Conservation (phyloP, 2,329 filamentous ascomycete species). For the Colletotrichum musicola region DNA sequence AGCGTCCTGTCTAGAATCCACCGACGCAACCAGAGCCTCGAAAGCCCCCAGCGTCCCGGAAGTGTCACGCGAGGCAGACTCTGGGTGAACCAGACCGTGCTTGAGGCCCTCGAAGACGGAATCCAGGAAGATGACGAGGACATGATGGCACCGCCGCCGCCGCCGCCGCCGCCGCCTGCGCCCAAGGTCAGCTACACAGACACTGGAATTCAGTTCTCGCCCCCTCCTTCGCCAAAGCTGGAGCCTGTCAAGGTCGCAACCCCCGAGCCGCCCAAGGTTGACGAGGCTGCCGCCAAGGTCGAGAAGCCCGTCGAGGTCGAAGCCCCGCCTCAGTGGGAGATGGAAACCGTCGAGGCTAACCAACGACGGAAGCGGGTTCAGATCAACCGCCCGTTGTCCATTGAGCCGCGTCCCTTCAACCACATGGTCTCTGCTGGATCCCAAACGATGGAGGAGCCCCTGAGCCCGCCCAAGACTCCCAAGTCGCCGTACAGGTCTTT, state of each 20-base stretch:
- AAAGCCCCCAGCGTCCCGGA: conserved; percentile 67
- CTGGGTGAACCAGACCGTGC: conserved; percentile 65
- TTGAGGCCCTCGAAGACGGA: conserved; percentile 67
- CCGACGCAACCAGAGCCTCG: conserved; percentile 68
- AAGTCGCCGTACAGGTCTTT: conserved; percentile 60
- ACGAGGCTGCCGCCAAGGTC: conserved; percentile 46
- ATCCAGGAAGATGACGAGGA: conserved; percentile 64
- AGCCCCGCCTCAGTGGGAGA: conserved; percentile 63
- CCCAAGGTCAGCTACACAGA: conserved; percentile 74
- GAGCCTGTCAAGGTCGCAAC: conserved; percentile 54
- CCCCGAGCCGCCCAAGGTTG: conserved; percentile 60
- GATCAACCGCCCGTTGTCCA: conserved; percentile 61
- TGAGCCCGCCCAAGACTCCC: conserved; percentile 76
- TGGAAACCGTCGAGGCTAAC: conserved; percentile 75
- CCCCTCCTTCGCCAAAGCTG: conserved; percentile 78
- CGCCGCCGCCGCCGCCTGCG: conserved; percentile 45
- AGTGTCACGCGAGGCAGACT: conserved; percentile 67
- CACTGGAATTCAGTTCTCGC: conserved; percentile 85
- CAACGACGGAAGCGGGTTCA: conserved; percentile 78
- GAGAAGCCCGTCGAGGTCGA: conserved; percentile 59
- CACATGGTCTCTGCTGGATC: conserved; percentile 75
- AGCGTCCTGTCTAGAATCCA: conserved; percentile 65
- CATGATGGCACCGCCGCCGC: conserved; percentile 42
- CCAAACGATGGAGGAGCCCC: conserved; percentile 72
- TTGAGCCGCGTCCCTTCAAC: conserved; percentile 59